Conservation (phyloP, 2,329 filamentous ascomycete genomes). For the Paraphaeosphaeria sporulosa region DNA sequence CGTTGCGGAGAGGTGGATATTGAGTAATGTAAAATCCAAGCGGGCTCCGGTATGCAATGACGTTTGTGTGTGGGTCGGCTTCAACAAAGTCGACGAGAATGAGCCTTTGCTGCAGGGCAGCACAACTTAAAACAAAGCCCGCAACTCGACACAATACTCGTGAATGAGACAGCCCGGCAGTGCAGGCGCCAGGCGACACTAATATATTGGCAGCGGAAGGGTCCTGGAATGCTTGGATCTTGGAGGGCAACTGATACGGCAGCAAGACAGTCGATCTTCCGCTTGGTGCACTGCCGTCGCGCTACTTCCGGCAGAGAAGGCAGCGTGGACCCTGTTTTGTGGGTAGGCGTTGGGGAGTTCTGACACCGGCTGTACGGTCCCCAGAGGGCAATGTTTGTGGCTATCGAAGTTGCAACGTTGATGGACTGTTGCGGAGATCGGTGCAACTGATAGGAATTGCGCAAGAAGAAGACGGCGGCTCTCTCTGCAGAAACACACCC, state of each 20-base stretch:
- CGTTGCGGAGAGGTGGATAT: conserved; percentile 4
- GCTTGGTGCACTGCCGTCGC: conserved; percentile 35
- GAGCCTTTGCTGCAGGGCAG: not conserved
- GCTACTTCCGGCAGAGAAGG: conserved; percentile 34
- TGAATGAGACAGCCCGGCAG: conserved; percentile 18
- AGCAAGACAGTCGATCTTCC: conserved; percentile 43
- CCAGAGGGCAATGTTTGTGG: conserved; percentile 27
- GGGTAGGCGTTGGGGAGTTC: conserved; percentile 21
- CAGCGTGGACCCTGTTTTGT: conserved; percentile 38
- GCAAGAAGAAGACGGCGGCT: not conserved
- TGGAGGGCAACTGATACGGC: conserved; percentile 36
- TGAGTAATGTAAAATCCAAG: conserved; percentile 12
- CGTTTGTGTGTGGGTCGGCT: conserved; percentile 29
- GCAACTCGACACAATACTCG: conserved; percentile 6
- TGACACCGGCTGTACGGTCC: conserved; percentile 19
- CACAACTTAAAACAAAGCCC: conserved; percentile 2
- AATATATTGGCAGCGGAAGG: conserved; percentile 45
- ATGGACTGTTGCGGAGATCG: conserved; percentile 23
- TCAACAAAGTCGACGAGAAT: not conserved
- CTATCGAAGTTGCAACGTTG: conserved; percentile 36
- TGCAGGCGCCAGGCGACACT: conserved; percentile 29
- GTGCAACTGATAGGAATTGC: conserved; percentile 24
- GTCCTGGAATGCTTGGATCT: conserved; percentile 39
- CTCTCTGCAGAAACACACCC: conserved; percentile 2
- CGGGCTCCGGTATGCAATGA: conserved; percentile 29